Conservation (phyloP, 1,284 basidiomycete genomes). For the Sporisorium scitamineum region DNA sequence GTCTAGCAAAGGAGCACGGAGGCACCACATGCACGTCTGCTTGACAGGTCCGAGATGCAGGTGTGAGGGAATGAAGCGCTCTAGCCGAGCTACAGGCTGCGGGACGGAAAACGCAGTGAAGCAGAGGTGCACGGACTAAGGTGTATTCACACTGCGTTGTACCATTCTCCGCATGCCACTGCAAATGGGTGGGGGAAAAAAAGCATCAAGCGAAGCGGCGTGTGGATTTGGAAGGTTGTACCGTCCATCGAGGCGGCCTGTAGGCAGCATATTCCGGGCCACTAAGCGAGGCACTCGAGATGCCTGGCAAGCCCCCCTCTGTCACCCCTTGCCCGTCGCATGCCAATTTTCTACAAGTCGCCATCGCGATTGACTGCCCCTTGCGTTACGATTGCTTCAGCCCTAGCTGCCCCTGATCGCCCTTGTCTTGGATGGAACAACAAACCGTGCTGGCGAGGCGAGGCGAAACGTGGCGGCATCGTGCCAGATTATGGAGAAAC, state of each 20-base stretch:
- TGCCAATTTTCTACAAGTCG: slow-evolving; percentile 17
- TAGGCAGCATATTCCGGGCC: slow-evolving; percentile 13
- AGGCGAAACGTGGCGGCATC: neutral
- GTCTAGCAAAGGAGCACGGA: slow-evolving; percentile 14
- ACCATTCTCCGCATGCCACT: slow-evolving; percentile 16
- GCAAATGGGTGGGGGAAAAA: slow-evolving; percentile 16
- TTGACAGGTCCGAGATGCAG: slow-evolving; percentile 60
- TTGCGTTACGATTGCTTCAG: slow-evolving; percentile 25
- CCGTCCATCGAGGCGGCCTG: neutral
- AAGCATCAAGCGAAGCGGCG: slow-evolving; percentile 21
- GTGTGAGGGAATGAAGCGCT: slow-evolving; percentile 38
- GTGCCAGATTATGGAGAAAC: neutral
- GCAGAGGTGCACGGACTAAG: slow-evolving; percentile 9
- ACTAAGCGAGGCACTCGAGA: slow-evolving; percentile 37
- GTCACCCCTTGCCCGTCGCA: slow-evolving; percentile 7
- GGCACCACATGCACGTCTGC: slow-evolving; percentile 43
- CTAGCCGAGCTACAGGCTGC: slow-evolving; percentile 37
- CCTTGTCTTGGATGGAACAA: neutral
- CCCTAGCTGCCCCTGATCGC: slow-evolving; percentile 4
- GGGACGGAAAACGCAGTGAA: slow-evolving; percentile 17
- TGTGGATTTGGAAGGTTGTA: neutral
- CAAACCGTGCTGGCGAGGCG: neutral
- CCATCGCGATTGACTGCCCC: slow-evolving; percentile 20
- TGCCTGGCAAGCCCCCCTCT: no score
- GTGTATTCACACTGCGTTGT: neutral